Evolutionary conservation across 1,284 basidiomycete genomes (phyloP).

Genomic region (Heterobasidion occidentale): DNA sequence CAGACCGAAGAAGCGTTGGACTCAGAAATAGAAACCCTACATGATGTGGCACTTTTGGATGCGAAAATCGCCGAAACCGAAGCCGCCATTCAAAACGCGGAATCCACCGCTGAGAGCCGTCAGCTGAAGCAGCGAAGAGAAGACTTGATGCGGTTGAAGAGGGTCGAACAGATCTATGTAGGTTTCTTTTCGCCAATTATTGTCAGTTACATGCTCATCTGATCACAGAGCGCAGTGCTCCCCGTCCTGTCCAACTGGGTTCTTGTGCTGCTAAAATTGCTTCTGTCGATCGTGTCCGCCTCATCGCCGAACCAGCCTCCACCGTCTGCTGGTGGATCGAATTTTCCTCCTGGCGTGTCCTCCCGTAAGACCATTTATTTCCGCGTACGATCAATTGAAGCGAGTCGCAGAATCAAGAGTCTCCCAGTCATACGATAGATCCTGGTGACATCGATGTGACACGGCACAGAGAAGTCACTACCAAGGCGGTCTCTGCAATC

Average conservation of each 20-base stretch:
- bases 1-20: slow-evolving; percentile 45
- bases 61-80: slow-evolving; percentile 65
- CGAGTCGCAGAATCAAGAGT: slow-evolving; percentile 56
- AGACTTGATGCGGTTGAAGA: slow-evolving; percentile 77
- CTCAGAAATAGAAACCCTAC: slow-evolving; percentile 42
- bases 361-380: slow-evolving; percentile 44
- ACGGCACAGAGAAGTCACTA: slow-evolving; percentile 95
- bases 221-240: slow-evolving; percentile 60
- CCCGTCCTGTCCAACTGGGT: slow-evolving; percentile 84
- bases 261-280: slow-evolving; percentile 81
- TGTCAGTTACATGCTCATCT: neutral
- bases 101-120: slow-evolving; percentile 47
- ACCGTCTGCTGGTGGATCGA: slow-evolving; percentile 53
- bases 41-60: slow-evolving; percentile 65
- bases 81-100: slow-evolving; percentile 45
- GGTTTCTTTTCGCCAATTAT: slow-evolving; percentile 21
- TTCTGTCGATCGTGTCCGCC: slow-evolving; percentile 84
- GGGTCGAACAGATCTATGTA: slow-evolving; percentile 90
- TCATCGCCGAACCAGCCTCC: slow-evolving; percentile 45
- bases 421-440: slow-evolving; percentile 62
- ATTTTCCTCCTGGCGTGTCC: slow-evolving; percentile 61
- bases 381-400: neutral
- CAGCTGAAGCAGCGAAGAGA: slow-evolving; percentile 63
- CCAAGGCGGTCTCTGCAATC: slow-evolving; percentile 95
- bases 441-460: slow-evolving; percentile 94